Percentiles rank a stretch among this genome's conserved stretches.
Evolutionary conservation across 441 rosid species (phyloP).

Genomic region (Geranium incanum): DNA sequence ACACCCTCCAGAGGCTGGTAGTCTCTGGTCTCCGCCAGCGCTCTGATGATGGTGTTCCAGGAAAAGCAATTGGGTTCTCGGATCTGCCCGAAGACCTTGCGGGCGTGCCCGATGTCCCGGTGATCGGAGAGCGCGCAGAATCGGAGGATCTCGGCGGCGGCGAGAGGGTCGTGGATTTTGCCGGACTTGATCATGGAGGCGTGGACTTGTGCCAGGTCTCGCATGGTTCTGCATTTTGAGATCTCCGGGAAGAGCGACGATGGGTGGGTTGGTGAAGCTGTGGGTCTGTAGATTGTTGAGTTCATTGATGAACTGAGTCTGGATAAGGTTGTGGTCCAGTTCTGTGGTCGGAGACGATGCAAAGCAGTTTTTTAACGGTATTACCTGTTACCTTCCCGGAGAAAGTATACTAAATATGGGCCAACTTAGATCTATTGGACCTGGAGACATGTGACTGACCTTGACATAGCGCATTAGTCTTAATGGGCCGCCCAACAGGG

Average conservation of each 20-base stretch:
- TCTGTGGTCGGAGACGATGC: no score
- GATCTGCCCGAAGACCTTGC: conserved; percentile 40
- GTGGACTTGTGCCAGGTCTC: conserved; percentile 49
- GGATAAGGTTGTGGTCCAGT: background rate
- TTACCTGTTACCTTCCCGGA: no score
- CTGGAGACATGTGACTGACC: no score
- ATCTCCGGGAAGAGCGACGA: conserved; percentile 51
- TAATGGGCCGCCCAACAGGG: no score
- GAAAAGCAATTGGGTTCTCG: conserved; percentile 54
- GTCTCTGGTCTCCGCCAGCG: conserved; percentile 36
- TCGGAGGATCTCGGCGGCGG: conserved; percentile 57
- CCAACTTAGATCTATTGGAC: no score
- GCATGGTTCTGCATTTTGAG: conserved; percentile 38
- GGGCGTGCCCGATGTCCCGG: conserved; percentile 37
- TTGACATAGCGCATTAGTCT: no score
- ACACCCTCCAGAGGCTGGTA: conserved; percentile 29
- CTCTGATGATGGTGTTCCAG: conserved; percentile 63
- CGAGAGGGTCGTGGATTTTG: conserved; percentile 48
- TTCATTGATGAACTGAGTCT: conserved; percentile 14
- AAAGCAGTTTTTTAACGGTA: no score
- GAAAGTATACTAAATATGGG: no score
- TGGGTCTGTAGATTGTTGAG: conserved; percentile 14
- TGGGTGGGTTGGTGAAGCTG: conserved; percentile 28
- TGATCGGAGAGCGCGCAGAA: conserved; percentile 36
- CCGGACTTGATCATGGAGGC: conserved; percentile 57